Evolutionary conservation across 2,329 filamentous ascomycete genomes (phyloP).

Genomic region (Trichoderma gracile): DNA sequence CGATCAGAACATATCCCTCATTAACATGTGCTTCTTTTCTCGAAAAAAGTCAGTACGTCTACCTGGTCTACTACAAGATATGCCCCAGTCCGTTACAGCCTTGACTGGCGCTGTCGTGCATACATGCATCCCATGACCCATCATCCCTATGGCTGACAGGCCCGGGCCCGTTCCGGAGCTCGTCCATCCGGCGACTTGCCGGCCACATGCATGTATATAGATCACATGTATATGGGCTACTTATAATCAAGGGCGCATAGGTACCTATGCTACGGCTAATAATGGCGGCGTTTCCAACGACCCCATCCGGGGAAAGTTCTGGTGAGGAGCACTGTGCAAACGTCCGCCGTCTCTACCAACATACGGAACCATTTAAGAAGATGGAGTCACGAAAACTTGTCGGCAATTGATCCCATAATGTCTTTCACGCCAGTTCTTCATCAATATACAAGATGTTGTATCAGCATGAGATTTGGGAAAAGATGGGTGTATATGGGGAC

Average conservation of each 20-base stretch:
- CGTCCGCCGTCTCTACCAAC: not conserved
- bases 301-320: not conserved
- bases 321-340: not conserved
- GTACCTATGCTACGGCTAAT: conserved; percentile 2
- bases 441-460: too few species aligned
- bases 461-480: not conserved
- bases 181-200: not conserved
- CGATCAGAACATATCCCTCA: too few species aligned
- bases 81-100: not conserved
- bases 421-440: too few species aligned
- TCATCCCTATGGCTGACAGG: conserved; percentile 1
- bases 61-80: too few species aligned
- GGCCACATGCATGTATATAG: too few species aligned
- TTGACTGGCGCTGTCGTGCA: conserved; percentile 1
- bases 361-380: not conserved
- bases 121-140: not conserved
- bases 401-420: too few species aligned
- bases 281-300: conserved; percentile 10
- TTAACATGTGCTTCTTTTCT: too few species aligned
- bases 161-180: not conserved
- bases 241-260: not conserved
- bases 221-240: too few species aligned
- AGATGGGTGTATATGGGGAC: not conserved
- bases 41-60: too few species aligned
- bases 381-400: too few species aligned